phyloP scores from a whole-genome alignment of 352 stramenopile genomes.

The Globisporangium radiosum region DNA sequence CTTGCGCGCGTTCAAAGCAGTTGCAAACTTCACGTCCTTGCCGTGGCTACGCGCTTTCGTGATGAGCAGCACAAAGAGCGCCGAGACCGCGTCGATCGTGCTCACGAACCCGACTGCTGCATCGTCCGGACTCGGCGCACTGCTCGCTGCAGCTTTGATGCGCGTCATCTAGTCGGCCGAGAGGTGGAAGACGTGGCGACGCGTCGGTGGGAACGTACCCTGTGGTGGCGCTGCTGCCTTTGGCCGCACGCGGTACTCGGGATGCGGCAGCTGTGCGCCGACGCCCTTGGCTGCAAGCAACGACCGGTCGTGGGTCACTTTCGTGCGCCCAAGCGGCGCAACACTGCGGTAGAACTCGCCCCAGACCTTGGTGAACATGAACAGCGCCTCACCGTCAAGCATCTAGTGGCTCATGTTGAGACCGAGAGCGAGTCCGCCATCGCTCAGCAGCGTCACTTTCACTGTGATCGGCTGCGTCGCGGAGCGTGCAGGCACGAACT shows the following conservation, averaged over 20 bases:
- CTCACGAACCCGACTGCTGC: conserved; percentile 28
- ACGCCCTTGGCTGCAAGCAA: conserved; percentile 20
- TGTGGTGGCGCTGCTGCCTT: conserved; percentile 2
- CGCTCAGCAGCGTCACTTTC: conserved; percentile 34
- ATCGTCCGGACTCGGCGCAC: neutral
- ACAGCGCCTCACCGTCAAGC: conserved; percentile 41
- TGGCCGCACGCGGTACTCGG: conserved; percentile 27
- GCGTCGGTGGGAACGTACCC: conserved; percentile 15
- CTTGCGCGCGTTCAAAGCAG: conserved; percentile 37
- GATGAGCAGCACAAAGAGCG: conserved; percentile 44
- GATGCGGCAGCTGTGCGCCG: conserved; percentile 21
- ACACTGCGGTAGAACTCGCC: conserved; percentile 41
- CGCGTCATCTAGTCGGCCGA: conserved; percentile 28
- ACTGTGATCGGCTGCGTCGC: conserved; percentile 21
- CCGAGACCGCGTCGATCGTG: conserved; percentile 43
- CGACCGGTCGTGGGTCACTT: conserved; percentile 34
- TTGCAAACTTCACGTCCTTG: conserved; percentile 39
- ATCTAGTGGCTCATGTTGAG: conserved; percentile 36
- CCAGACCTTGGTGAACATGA: conserved; percentile 63
- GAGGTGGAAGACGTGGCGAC: conserved; percentile 43
- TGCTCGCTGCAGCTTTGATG: conserved; percentile 30
- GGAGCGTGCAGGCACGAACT: conserved; percentile 24
- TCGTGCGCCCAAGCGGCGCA: conserved; percentile 14
- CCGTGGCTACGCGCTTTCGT: conserved; percentile 34
- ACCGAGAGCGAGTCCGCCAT: conserved; percentile 41